phyloP scores from a whole-genome alignment of 2,329 filamentous ascomycete species.

The Ophiostoma sp. region DNA sequence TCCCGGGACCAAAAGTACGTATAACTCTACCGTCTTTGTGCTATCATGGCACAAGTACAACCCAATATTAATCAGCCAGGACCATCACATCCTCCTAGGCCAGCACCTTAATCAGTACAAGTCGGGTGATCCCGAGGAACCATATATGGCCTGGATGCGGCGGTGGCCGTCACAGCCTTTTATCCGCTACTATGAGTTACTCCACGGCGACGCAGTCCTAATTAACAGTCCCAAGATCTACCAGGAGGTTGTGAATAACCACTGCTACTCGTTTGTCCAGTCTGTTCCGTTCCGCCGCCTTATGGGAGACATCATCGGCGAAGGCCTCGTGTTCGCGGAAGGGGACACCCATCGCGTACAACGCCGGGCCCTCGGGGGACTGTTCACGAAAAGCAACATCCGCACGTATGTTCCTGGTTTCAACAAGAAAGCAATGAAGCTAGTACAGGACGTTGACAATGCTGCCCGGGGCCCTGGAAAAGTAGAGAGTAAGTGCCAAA shows the following conservation, averaged over 20 bases:
- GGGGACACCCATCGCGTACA: constrained; percentile 35
- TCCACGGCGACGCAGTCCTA: constrained; percentile 35
- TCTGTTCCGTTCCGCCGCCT: constrained; percentile 33
- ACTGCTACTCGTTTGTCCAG: constrained; percentile 39
- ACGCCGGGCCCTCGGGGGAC: constrained; percentile 33
- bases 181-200: constrained; percentile 37
- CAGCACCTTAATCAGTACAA: constrained; percentile 22
- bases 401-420: constrained; percentile 38
- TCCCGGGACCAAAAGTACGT: constrained; percentile 15
- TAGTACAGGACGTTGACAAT: constrained; percentile 26
- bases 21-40: not conserved
- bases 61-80: constrained; percentile 12
- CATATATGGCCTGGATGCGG: constrained; percentile 21
- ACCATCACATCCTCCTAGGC: constrained; percentile 24
- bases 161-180: constrained; percentile 30
- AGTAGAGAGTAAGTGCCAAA: not conserved
- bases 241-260: constrained; percentile 37
- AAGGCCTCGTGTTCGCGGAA: constrained; percentile 37
- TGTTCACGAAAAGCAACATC: constrained; percentile 36
- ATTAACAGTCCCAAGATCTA: constrained; percentile 36
- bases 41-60: not conserved
- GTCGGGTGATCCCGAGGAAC: constrained; percentile 20
- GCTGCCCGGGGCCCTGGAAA: not conserved
- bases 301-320: constrained; percentile 35
- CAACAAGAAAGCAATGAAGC: constrained; percentile 31